Percentiles rank a stretch among this genome's conserved stretches.
phyloP scores from a whole-genome alignment of 2,329 filamentous ascomycete genomes.

The Hymenoscyphus fructigenus region DNA sequence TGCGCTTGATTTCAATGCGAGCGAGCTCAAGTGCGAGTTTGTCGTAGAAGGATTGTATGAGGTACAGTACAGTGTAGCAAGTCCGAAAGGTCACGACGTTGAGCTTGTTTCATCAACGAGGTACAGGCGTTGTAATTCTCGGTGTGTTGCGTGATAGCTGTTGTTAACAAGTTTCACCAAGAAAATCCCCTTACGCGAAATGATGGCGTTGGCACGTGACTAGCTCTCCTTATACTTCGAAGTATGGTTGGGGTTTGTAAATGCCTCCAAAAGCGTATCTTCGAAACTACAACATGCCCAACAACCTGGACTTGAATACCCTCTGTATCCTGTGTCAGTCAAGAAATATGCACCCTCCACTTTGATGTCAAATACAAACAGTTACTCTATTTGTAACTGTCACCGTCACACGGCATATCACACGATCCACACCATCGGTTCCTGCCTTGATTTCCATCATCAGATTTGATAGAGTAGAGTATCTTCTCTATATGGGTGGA shows the following conservation, averaged over 20 bases:
- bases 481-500: neutral
- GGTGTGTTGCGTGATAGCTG: neutral
- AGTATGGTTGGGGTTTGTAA: no score
- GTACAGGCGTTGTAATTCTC: neutral
- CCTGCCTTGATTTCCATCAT: constrained; percentile 5
- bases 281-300: neutral
- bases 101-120: neutral
- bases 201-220: no score
- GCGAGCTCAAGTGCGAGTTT: neutral
- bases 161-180: neutral
- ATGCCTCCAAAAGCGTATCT: neutral
- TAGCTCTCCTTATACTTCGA: no score
- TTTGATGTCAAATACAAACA: neutral
- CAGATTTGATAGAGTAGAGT: neutral
- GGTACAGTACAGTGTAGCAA: neutral
- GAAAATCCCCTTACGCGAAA: neutral
- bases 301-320: neutral
- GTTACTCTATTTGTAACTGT: constrained; percentile 5
- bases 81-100: neutral
- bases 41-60: neutral
- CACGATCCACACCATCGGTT: constrained; percentile 12
- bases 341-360: constrained; percentile 1
- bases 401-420: constrained; percentile 3
- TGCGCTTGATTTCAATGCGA: neutral
- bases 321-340: neutral